A percentile compares a stretch with the other conserved stretches of the same genome.
Conservation (phyloP, 2,329 filamentous ascomycete genomes). For the Fusarium haematococcum region DNA sequence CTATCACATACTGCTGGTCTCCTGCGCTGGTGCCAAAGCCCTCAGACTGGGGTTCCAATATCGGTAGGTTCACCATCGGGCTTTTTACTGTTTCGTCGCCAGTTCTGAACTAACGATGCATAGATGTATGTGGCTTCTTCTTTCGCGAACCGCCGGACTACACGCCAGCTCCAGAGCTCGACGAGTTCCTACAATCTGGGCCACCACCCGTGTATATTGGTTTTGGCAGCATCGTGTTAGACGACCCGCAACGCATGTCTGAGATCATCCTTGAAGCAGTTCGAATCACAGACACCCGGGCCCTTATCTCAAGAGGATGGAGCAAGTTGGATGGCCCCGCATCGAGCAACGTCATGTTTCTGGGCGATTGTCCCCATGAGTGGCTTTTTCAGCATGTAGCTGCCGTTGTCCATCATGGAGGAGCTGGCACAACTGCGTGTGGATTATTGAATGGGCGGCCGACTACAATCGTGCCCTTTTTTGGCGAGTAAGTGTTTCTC, state of each 20-base stretch:
- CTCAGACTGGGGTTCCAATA: constrained; percentile 71
- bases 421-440: constrained; percentile 79
- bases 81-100: not conserved
- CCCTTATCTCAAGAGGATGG: constrained; percentile 79
- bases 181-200: constrained; percentile 66
- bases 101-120: not conserved
- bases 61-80: constrained; percentile 43
- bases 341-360: constrained; percentile 72
- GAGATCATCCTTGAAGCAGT: constrained; percentile 76
- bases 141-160: constrained; percentile 70
- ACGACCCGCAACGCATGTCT: constrained; percentile 74
- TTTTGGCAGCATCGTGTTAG: constrained; percentile 79
- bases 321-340: constrained; percentile 72
- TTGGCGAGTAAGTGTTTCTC: constrained; percentile 53
- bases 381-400: constrained; percentile 75
- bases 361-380: constrained; percentile 79
- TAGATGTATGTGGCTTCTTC: constrained; percentile 71
- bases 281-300: constrained; percentile 70
- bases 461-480: constrained; percentile 80
- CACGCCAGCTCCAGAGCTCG: constrained; percentile 64
- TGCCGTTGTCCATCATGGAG: constrained; percentile 77
- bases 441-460: constrained; percentile 75
- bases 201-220: constrained; percentile 76
- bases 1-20: constrained; percentile 84
- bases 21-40: constrained; percentile 74